Evolutionary conservation across 495 filamentous ascomycete species (phyloP).

Genomic region (Letharia columbiana): DNA sequence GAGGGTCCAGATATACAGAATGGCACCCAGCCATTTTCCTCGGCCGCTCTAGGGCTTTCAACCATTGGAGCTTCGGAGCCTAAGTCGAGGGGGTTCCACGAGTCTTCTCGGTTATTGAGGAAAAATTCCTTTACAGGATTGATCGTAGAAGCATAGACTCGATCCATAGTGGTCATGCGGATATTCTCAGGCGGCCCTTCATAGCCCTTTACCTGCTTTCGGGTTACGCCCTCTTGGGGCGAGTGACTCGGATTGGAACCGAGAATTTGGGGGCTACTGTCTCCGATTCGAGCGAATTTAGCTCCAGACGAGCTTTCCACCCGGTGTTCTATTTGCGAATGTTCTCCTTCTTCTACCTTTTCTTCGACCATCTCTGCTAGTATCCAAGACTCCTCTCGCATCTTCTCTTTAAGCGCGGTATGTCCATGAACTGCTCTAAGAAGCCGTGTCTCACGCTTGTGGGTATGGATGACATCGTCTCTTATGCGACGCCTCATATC

Average conservation of each 20-base stretch:
- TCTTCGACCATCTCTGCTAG: constrained; percentile 3
- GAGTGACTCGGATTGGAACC: neutral
- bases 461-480: constrained; percentile 4
- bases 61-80: neutral
- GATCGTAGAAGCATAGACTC: too few relatives aligned
- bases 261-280: neutral
- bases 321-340: neutral
- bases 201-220: neutral
- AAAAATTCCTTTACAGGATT: neutral
- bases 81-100: neutral
- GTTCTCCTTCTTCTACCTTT: neutral
- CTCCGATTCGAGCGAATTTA: neutral
- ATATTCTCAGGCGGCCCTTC: neutral
- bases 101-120: neutral
- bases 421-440: neutral
- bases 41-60: neutral
- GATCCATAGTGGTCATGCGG: neutral
- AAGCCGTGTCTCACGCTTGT: constrained; percentile 6
- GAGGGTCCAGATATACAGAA: neutral
- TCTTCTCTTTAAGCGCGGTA: neutral
- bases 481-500: neutral
- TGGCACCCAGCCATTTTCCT: neutral
- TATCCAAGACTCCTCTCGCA: neutral
- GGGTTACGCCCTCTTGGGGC: neutral
- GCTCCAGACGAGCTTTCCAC: neutral